Evolutionary conservation across 495 filamentous ascomycete genomes (phyloP).

Genomic region (Sphaerosporella brunnea): DNA sequence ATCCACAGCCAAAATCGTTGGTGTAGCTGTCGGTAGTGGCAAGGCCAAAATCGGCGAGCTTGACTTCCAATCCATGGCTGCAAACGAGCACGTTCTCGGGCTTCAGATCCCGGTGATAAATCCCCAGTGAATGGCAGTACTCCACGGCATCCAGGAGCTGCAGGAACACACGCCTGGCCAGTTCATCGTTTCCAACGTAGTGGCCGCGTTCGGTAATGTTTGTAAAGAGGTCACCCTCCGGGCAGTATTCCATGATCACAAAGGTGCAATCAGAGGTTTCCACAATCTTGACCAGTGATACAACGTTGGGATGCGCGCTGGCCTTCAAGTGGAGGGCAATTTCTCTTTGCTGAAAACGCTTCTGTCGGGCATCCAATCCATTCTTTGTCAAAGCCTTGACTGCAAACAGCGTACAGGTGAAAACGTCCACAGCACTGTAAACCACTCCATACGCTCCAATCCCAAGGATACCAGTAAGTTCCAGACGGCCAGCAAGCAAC

Average conservation of each 20-base stretch:
- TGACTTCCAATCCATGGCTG: conserved; percentile 70
- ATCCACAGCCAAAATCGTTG: conserved; percentile 92
- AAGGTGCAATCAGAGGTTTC: conserved; percentile 85
- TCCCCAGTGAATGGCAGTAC: conserved; percentile 79
- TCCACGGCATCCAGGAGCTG: conserved; percentile 96
- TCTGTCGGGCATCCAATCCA: conserved; percentile 71
- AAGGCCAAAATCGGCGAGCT: conserved; percentile 93
- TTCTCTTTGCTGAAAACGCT: conserved; percentile 80
- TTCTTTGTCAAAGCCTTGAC: conserved; percentile 93
- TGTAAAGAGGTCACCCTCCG: conserved; percentile 90
- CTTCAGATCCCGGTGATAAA: conserved; percentile 96
- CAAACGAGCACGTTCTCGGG: conserved; percentile 95
- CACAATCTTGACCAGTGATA: conserved; percentile 86
- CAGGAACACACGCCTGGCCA: conserved; percentile 76
- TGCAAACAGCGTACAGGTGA: conserved; percentile 66
- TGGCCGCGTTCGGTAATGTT: conserved; percentile 90
- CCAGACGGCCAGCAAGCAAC: conserved; percentile 62
- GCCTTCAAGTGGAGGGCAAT: conserved; percentile 80
- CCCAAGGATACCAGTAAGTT: conserved; percentile 70
- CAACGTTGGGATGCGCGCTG: conserved; percentile 78
- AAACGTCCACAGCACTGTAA: conserved; percentile 78
- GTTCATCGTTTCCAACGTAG: conserved; percentile 79
- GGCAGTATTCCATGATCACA: conserved; percentile 93
- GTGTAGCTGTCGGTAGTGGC: conserved; percentile 69
- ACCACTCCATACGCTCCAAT: conserved; percentile 95